Evolutionary conservation across 140 eudicot species (phyloP).

Genomic region (Bidens hawaiensis): DNA sequence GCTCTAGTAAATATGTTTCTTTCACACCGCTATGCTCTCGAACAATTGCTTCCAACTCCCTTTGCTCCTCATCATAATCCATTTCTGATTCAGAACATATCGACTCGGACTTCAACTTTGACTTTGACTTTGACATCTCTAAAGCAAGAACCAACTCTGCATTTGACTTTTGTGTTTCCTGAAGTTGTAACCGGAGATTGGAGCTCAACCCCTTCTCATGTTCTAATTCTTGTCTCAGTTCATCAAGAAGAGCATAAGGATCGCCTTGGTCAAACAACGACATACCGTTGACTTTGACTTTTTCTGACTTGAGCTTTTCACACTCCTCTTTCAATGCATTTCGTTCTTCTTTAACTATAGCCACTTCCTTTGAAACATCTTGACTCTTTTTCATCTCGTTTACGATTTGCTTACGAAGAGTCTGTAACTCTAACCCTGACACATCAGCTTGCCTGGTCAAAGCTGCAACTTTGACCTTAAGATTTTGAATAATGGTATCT

Average conservation of each 20-base stretch:
- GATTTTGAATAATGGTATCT: slow-evolving; percentile 50
- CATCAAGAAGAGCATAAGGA: slow-evolving; percentile 54
- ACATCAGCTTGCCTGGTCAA: slow-evolving; percentile 67
- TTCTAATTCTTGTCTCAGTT: slow-evolving; percentile 57
- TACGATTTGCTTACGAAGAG: slow-evolving; percentile 75
- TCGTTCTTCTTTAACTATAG: slow-evolving; percentile 57
- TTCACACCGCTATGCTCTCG: slow-evolving; percentile 58
- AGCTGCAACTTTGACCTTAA: slow-evolving; percentile 51
- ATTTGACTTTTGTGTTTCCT: slow-evolving; percentile 69
- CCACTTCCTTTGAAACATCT: slow-evolving; percentile 59
- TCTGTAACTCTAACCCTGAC: slow-evolving; percentile 68
- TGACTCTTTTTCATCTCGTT: slow-evolving; percentile 76
- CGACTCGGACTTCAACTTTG: slow-evolving; percentile 7
- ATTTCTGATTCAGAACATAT: slow-evolving; percentile 19
- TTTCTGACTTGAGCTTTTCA: slow-evolving; percentile 42
- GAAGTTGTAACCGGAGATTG: slow-evolving; percentile 64
- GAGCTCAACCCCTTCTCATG: slow-evolving; percentile 62
- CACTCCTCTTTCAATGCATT: slow-evolving; percentile 51
- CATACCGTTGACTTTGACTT: slow-evolving; percentile 36
- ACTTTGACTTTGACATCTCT: slow-evolving; percentile 60
- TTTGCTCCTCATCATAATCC: slow-evolving; percentile 70
- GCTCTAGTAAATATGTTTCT: slow-evolving; percentile 58
- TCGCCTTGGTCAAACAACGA: slow-evolving; percentile 49
- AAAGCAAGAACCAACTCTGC: slow-evolving; percentile 61
- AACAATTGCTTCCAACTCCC: slow-evolving; percentile 70